These are phyloP conservation scores for Teratosphaeriaceae sp. DNA, from an alignment of 2,329 filamentous ascomycete species.

Conservation along the genomic window DNA sequence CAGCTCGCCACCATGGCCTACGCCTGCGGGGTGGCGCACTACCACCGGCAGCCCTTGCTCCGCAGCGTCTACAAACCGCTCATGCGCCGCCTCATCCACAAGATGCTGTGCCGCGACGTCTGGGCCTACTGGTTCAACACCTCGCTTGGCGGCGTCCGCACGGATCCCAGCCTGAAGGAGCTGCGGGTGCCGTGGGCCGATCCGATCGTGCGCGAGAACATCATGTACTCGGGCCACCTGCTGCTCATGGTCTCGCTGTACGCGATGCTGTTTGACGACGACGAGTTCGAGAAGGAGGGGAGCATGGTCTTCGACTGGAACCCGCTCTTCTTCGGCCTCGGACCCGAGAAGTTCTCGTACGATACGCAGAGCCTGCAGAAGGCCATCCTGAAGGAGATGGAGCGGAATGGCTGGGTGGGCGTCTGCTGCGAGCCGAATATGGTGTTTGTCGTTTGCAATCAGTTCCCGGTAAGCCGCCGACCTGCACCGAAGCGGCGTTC, in stretches of 20 bases:
- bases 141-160: slow-evolving; percentile 26
- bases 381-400: slow-evolving; percentile 33
- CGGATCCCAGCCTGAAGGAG: slow-evolving; percentile 34
- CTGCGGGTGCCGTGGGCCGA: slow-evolving; percentile 38
- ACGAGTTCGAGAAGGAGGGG: slow-evolving; percentile 31
- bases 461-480: slow-evolving; percentile 34
- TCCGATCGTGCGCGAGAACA: slow-evolving; percentile 35
- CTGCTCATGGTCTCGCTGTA: slow-evolving; percentile 36
- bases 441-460: slow-evolving; percentile 38
- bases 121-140: slow-evolving; percentile 41
- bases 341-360: slow-evolving; percentile 32
- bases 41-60: slow-evolving; percentile 33
- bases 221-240: slow-evolving; percentile 39
- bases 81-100: slow-evolving; percentile 31
- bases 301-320: slow-evolving; percentile 34
- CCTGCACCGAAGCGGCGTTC: neutral
- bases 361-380: slow-evolving; percentile 28
- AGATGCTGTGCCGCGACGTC: slow-evolving; percentile 37
- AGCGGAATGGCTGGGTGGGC: slow-evolving; percentile 33
- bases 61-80: slow-evolving; percentile 31
- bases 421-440: slow-evolving; percentile 40
- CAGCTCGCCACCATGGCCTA: slow-evolving; percentile 39
- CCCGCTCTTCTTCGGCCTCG: slow-evolving; percentile 30
- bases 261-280: slow-evolving; percentile 39
- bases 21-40: slow-evolving; percentile 32